phyloP scores from a whole-genome alignment of 495 filamentous ascomycete genomes.

The Amniculicola lignicola region DNA sequence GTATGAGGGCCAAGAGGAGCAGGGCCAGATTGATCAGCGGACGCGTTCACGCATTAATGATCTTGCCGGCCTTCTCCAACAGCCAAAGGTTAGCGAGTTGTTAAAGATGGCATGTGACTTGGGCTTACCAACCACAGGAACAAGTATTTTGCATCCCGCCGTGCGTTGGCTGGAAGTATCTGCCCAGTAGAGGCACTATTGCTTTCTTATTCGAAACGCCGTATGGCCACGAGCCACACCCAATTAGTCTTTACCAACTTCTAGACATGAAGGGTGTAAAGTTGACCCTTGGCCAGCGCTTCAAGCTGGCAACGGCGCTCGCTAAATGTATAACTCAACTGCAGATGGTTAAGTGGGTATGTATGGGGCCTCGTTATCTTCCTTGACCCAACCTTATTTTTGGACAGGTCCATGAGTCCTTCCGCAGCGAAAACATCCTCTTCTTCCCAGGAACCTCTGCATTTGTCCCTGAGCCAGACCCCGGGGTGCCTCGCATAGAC shows the following conservation, averaged over 20 bases:
- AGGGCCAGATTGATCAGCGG: conserved; percentile 5
- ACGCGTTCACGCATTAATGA: conserved; percentile 21
- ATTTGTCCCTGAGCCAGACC: not conserved
- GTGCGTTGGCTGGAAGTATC: conserved; percentile 36
- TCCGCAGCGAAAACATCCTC: conserved; percentile 40
- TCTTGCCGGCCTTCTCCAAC: conserved; percentile 31
- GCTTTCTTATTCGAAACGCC: conserved; percentile 32
- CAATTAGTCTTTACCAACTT: conserved; percentile 11
- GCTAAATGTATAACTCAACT: conserved; percentile 33
- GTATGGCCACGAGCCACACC: not conserved
- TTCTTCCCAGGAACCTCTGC: conserved; percentile 33
- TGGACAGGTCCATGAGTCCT: conserved; percentile 38
- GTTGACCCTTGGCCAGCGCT: conserved; percentile 31
- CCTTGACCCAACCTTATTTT: not conserved
- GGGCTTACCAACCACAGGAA: too few relatives aligned
- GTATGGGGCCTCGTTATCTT: not conserved
- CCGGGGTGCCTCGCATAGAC: conserved; percentile 3
- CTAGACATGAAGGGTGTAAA: conserved; percentile 11
- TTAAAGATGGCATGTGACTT: too few relatives aligned
- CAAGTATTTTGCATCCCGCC: conserved; percentile 35
- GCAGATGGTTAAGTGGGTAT: conserved; percentile 39
- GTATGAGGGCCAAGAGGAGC: not conserved
- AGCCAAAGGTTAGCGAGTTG: too few relatives aligned
- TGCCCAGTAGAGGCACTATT: conserved; percentile 19
- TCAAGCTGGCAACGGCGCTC: conserved; percentile 32